Evolutionary conservation across 2,329 filamentous ascomycete genomes (phyloP), one percentile per base, ranked within the genome.

Genomic region (Ramularia collo-cygni): DNA sequence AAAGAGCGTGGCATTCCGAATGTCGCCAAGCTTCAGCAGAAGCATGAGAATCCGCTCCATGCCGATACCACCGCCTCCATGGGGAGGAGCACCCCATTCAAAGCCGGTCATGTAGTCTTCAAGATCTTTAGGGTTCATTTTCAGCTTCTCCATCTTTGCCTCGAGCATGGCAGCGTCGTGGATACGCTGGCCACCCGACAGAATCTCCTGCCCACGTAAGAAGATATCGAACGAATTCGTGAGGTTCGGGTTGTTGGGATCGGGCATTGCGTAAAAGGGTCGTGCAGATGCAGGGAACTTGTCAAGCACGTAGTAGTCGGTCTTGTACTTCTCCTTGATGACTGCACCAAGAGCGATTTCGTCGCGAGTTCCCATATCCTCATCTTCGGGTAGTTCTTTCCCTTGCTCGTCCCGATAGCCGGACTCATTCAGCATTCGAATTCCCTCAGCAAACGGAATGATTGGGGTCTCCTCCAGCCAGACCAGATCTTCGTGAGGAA

Each of bases 221-320:
- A 95, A 95, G 42, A 95, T 93, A 60, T 95, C 89, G 55, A 95
- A 95, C 0, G 89, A 94, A 60, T 94, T 94, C 36, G 89, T 95
- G 60, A 80, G 78, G 24, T 75, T 71, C 9, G 76, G 70, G 55
- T 93, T 77, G 12, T 81, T 70, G 2, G 81, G 75, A 47, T 94
- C 85, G 18, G 82, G 82, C 76, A 94, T 89, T 1, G 89, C 86
- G 59, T 95, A 95, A 65, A 95, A 95, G 0, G 89, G 89, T 30
- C 89, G 78, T 2, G 85, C 89, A 5, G 79, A 81, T 15, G 77
- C 70, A 1, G 89, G 89, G 69, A 95, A 95, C 58, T 93, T 94
- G 72, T 95, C 89, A 28, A 95, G 74, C 47, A 95, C 83, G 64
- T 92, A 95, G 67, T 93, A 95, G 56, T 95, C 89, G 1, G 89